Base-by-base conservation (phyloP, 1,284 basidiomycete species). In the Vanrija sp. region DNA sequence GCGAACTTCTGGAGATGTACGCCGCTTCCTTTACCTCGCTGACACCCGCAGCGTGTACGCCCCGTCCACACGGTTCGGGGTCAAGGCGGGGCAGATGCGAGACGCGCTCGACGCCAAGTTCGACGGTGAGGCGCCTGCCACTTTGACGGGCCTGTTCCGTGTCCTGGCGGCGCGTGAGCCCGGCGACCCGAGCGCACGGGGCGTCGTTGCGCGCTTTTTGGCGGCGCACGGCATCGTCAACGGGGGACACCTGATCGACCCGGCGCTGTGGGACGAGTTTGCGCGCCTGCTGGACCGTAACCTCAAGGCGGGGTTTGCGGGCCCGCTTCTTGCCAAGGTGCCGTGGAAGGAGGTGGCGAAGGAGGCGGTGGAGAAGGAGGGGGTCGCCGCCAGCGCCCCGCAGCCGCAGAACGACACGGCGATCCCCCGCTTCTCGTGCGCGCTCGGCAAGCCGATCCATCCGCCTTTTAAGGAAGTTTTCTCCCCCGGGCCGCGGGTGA, bases 231-330 rank as follows among this genome's bases (percentile, higher is more conserved):
- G 34, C 10, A 5, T 34, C 9, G 34, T 34, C 12, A 34, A 34
- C 34, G 34, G 34, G 14, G 5, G 34, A 23, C 21, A 23, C 21
- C 21, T 23, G 14, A n/a, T 38, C 16, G 45, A 48, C 21, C 15
- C 26, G 19, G 45, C 58, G 29, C 40, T 62, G 46, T 7, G 57
- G 21, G 64, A 63, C 26, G 57, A 60, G 7, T 75, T 75, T 52
- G 54, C 58, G 26, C 60, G 65, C 39, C 51, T 74, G 25, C 47
- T 75, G 28, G 69, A 71, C 51, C 62, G 69, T 39, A 70, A 72
- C 54, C 50, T 75, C 21, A 62, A 61, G 1, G 67, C 66, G 29
- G 73, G 73, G 6, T 71, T 72, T 43, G 64, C 66, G 10, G 61
- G 59, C 1, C 65, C 55, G 26, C 68, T 63, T 0, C 51, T 75